Conservation (phyloP, 768 basidiomycete species). For the Auricularia heimuer region DNA sequence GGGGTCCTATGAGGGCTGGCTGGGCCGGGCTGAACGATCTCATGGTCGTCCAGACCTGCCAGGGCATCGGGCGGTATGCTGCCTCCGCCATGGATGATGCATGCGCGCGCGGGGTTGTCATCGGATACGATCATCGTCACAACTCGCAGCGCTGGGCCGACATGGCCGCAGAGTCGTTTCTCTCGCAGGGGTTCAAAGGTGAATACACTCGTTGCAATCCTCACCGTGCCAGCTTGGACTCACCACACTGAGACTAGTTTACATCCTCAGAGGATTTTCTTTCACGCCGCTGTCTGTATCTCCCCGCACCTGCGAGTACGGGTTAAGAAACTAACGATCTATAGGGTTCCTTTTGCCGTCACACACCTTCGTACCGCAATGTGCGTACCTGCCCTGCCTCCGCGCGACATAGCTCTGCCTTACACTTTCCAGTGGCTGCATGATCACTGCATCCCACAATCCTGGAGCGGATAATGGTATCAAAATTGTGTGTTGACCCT, state of each 20-base stretch:
- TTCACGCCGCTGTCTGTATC: slow-evolving; percentile 71
- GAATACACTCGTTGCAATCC: not conserved
- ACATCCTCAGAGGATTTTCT: slow-evolving; percentile 56
- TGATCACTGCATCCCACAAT: not conserved
- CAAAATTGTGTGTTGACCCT: slow-evolving; percentile 40
- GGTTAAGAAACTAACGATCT: slow-evolving; percentile 5
- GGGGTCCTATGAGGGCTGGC: slow-evolving; percentile 80
- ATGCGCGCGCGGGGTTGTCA: slow-evolving; percentile 54
- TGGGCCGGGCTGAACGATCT: slow-evolving; percentile 90
- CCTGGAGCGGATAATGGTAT: slow-evolving; percentile 76
- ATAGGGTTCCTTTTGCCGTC: slow-evolving; percentile 72
- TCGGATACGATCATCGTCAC: slow-evolving; percentile 81
- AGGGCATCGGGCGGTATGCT: slow-evolving; percentile 73
- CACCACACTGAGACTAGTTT: slow-evolving; percentile 13
- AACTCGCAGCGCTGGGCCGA: slow-evolving; percentile 71
- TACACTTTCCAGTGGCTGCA: not conserved
- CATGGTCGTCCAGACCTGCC: slow-evolving; percentile 71
- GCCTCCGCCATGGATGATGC: slow-evolving; percentile 43
- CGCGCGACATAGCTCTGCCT: not conserved
- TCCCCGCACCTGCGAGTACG: not conserved
- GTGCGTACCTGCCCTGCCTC: not conserved
- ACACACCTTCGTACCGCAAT: slow-evolving; percentile 30
- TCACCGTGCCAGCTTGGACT: not conserved
- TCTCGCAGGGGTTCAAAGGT: slow-evolving; percentile 49
- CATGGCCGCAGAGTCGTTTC: slow-evolving; percentile 63